These are phyloP conservation scores for Trametes coccinea DNA, from an alignment of 768 basidiomycete genomes.

Conservation along the genomic window DNA sequence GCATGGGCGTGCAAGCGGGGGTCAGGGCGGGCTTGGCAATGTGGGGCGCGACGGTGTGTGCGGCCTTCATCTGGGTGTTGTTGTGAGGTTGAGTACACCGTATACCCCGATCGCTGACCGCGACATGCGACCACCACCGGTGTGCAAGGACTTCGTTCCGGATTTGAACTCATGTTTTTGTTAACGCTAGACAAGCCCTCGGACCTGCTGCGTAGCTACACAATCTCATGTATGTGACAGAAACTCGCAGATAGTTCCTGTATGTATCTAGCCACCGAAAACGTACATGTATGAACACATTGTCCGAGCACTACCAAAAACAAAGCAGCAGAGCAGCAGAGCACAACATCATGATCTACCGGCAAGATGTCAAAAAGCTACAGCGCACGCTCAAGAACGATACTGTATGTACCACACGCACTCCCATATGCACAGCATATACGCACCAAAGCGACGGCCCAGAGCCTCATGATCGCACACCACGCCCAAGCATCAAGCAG, in stretches of 20 bases:
- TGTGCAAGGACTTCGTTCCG: no score
- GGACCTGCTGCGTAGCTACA: no score
- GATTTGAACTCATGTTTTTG: no score
- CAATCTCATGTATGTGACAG: no score
- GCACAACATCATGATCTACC: not conserved
- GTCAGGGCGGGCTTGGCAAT: not conserved
- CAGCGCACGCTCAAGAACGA: not conserved
- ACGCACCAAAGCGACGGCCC: not conserved
- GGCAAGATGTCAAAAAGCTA: not conserved
- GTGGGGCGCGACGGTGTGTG: conserved; percentile 12
- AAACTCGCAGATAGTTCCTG: no score
- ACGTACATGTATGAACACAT: not conserved
- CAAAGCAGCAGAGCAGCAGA: not conserved
- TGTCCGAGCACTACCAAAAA: not conserved
- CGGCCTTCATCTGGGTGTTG: conserved; percentile 15
- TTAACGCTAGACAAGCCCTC: no score
- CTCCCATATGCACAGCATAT: conserved; percentile 9
- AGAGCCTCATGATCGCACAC: not conserved
- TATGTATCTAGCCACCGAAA: not conserved
- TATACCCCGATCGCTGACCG: no score
- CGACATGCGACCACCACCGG: no score
- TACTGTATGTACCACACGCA: not conserved
- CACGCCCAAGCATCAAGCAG: not conserved
- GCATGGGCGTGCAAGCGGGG: not conserved
- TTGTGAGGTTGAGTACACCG: no score